Percentiles rank a stretch among this genome's conserved stretches.
Evolutionary conservation across 257 asterid species (phyloP).

Genomic region (Scutellaria galericulata): DNA sequence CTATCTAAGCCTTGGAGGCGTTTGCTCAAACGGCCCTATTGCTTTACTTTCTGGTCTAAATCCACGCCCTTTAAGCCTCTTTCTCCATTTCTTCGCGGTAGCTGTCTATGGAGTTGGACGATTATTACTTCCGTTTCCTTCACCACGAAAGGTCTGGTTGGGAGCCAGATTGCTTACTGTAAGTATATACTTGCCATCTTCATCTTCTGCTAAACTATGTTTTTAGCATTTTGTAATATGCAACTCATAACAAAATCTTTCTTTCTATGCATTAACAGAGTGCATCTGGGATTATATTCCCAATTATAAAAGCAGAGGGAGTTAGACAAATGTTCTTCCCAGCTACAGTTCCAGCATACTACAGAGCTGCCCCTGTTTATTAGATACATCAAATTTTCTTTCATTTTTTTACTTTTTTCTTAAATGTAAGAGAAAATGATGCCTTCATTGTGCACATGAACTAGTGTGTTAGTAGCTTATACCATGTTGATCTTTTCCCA

Average conservation of each 20-base stretch:
- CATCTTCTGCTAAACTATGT: background rate
- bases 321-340: conserved; percentile 83
- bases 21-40: conserved; percentile 62
- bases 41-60: conserved; percentile 75
- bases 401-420: conserved; percentile 16
- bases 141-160: conserved; percentile 57
- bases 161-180: conserved; percentile 65
- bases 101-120: conserved; percentile 75
- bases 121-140: conserved; percentile 68
- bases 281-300: conserved; percentile 73
- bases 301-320: conserved; percentile 75
- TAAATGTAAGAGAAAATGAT: background rate
- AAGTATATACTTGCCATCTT: conserved; percentile 29
- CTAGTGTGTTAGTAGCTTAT: background rate
- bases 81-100: conserved; percentile 70
- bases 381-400: conserved; percentile 13
- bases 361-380: conserved; percentile 61
- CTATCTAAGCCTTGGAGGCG: conserved; percentile 71
- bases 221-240: background rate
- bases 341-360: conserved; percentile 71
- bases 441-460: background rate
- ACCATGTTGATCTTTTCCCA: background rate
- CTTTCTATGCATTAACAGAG: conserved; percentile 43
- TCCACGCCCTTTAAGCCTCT: conserved; percentile 70
- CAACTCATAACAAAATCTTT: background rate